Evolutionary conservation across 2,329 filamentous ascomycete genomes (phyloP).

Genomic region (Penicillium sp.): DNA sequence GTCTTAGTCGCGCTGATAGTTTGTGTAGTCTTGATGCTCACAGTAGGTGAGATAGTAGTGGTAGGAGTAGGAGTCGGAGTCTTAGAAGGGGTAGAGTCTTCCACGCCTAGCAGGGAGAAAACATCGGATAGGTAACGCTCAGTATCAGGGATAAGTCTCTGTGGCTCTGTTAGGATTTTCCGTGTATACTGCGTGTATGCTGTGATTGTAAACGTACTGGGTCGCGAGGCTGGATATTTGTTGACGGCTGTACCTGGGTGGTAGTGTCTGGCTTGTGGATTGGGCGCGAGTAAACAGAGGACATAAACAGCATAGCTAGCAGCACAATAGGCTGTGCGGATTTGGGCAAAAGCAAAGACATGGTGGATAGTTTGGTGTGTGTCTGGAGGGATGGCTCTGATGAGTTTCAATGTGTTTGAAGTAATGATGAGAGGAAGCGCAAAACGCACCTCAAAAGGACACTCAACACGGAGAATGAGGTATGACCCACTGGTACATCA

Average conservation of each 20-base stretch:
- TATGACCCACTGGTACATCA: slow-evolving; percentile 6
- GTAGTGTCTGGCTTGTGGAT: slow-evolving; percentile 4
- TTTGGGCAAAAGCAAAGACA: slow-evolving; percentile 1
- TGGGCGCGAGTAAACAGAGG: slow-evolving; percentile 14
- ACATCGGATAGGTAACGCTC: slow-evolving; percentile 14
- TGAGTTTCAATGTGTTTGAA: background rate
- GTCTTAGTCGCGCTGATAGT: background rate
- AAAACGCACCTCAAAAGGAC: background rate
- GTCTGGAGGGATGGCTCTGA: background rate
- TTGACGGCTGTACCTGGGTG: background rate
- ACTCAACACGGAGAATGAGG: slow-evolving; percentile 1
- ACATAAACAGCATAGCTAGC: slow-evolving; percentile 6
- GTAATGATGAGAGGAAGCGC: background rate
- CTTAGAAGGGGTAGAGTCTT: slow-evolving; percentile 1
- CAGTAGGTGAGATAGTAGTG: background rate
- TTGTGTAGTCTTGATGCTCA: slow-evolving; percentile 3
- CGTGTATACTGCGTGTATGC: background rate
- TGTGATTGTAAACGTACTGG: slow-evolving; percentile 10
- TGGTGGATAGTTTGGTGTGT: background rate
- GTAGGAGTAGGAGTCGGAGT: slow-evolving; percentile 6
- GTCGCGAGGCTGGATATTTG: slow-evolving; percentile 12
- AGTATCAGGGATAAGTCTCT: slow-evolving; percentile 24
- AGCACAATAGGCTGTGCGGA: slow-evolving; percentile 1
- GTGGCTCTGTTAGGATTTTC: background rate
- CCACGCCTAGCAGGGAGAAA: slow-evolving; percentile 17